These are phyloP conservation scores for Telopea speciosissima DNA, from an alignment of 177 flowering plant species.

Conservation along the genomic window DNA sequence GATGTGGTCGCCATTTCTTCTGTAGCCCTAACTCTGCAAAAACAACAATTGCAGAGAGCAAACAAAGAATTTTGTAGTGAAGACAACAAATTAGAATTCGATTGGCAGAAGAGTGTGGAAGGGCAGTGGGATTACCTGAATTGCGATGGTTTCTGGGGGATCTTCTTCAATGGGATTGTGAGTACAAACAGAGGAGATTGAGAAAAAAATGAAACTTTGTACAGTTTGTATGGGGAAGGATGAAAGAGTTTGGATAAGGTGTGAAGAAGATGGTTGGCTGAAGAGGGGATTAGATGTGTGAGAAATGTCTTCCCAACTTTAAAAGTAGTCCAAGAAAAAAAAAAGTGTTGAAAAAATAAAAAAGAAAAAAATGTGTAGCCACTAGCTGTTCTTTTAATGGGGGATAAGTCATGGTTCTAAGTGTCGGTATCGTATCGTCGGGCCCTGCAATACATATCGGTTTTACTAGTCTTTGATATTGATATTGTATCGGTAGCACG, in stretches of 20 bases:
- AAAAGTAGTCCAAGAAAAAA: constrained; percentile 11
- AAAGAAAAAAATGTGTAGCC: neutral
- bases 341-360: neutral
- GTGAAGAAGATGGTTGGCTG: constrained; percentile 32
- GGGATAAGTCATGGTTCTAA: too few relatives aligned
- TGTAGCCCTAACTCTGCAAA: constrained; percentile 10
- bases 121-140: neutral
- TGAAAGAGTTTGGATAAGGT: constrained; percentile 36
- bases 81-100: too few relatives aligned
- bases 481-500: too few relatives aligned
- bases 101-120: too few relatives aligned
- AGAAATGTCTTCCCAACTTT: constrained; percentile 2
- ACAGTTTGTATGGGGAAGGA: constrained; percentile 15
- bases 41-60: neutral
- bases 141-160: constrained; percentile 2
- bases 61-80: neutral
- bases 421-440: too few relatives aligned
- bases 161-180: constrained; percentile 4
- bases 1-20: constrained; percentile 42
- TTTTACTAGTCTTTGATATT: too few relatives aligned
- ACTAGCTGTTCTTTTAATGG: neutral
- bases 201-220: constrained; percentile 11
- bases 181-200: constrained; percentile 4
- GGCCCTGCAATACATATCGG: too few relatives aligned
- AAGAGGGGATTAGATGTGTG: constrained; percentile 12